Evolutionary conservation across 139 green algal species (phyloP), one percentile per base, ranked within the genome.

Genomic region (Chlamydomonas schloesseri): DNA sequence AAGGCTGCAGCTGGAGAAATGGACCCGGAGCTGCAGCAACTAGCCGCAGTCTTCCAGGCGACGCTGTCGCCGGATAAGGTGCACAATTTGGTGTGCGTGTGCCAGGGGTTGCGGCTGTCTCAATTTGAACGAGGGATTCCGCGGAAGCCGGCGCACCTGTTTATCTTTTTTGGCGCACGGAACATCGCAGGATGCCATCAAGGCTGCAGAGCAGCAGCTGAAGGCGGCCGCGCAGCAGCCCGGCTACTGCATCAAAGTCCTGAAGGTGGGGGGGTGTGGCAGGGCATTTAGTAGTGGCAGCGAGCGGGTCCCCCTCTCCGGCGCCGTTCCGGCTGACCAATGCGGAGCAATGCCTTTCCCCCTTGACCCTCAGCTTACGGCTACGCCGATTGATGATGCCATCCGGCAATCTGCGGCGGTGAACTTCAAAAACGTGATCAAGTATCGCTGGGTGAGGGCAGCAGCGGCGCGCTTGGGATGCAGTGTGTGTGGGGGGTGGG

Each of bases 391-490:
- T 31, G 89, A 93, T 14, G 80, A 93, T 33, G 92, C 96, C 67
- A 91, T 99, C 36, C 92, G 96, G 6, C 95, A 98, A 74, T 94
- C 97, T 10, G 98, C 97, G 3, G 95, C 98, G 21, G 96, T 99
- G 31, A 96, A 95, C 88, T 99, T 99, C 89, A 99, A 99, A 75
- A 99, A 99, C 89, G 84, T 92, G 37, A 91, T 99, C 60, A 99
- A 98, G 89, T 96, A 94, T 55, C 88, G 94, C 68, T 99, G 98
- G 98, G 91, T 96, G 75, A 88, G 91, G 74, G n/a, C n/a, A n/a
- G n/a, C n/a, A n/a, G n/a, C n/a, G n/a, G n/a, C n/a, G n/a, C n/a
- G n/a, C n/a, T n/a, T n/a, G 13, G 24, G 57, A 5, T 21, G 55
- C 33, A 58, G 73, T 72, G 31, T 85, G n/a, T 71, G 13, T 1